Percentiles rank a stretch among this genome's conserved stretches.
phyloP scores from a whole-genome alignment of 352 stramenopile genomes.

The Phytophthora litchii region DNA sequence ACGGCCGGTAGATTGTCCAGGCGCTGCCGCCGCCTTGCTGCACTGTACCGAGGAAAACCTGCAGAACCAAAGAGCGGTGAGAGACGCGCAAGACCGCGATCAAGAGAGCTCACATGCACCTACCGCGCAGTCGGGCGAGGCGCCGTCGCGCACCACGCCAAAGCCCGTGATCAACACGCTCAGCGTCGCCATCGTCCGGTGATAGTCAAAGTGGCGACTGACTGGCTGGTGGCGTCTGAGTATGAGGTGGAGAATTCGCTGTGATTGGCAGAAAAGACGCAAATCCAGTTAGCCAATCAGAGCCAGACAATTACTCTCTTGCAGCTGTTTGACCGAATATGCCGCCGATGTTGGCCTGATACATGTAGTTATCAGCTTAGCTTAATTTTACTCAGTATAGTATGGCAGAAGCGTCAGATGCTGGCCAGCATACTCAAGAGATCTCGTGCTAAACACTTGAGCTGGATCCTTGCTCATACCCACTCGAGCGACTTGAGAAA shows the following conservation, averaged over 20 bases:
- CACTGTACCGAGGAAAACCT: constrained; percentile 81
- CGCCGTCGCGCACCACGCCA: constrained; percentile 60
- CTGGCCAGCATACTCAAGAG: constrained; percentile 18
- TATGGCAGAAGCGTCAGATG: constrained; percentile 13
- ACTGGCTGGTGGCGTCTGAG: constrained; percentile 23
- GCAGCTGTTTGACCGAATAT: constrained; percentile 9
- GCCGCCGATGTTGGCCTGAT: too few relatives aligned
- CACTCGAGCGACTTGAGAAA: not conserved
- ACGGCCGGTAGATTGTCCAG: constrained; percentile 82
- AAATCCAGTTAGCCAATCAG: constrained; percentile 20
- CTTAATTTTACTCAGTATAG: too few relatives aligned
- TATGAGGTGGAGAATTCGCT: constrained; percentile 9
- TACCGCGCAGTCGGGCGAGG: constrained; percentile 61
- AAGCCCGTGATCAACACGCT: constrained; percentile 80
- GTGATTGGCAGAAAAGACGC: constrained; percentile 30
- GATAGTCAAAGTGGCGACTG: constrained; percentile 28
- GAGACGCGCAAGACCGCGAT: not conserved
- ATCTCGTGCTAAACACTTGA: constrained; percentile 1
- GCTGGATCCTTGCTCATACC: constrained; percentile 2
- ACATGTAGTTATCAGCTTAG: too few relatives aligned
- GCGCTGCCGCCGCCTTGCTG: constrained; percentile 67
- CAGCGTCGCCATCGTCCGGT: constrained; percentile 57
- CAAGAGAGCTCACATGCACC: constrained; percentile 4
- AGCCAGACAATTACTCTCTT: constrained; percentile 18
- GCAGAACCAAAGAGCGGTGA: constrained; percentile 15